phyloP scores from a whole-genome alignment of 2,329 filamentous ascomycete species.

The Xylaria sp. region DNA sequence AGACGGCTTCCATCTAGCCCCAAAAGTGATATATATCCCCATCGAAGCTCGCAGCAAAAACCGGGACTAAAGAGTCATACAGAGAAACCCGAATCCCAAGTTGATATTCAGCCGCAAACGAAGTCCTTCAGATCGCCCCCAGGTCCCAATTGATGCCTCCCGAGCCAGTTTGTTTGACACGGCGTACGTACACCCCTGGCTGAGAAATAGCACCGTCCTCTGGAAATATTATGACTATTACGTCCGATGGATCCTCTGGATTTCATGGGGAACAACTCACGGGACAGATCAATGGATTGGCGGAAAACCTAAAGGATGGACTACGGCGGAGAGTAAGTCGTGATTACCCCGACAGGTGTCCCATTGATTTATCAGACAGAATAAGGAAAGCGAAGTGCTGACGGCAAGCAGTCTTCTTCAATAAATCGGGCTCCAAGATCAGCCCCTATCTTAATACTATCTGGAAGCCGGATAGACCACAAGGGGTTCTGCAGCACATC shows the following conservation, averaged over 20 bases:
- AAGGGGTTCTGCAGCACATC: constrained; percentile 38
- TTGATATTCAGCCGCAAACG: constrained; percentile 26
- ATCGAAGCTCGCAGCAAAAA: not conserved
- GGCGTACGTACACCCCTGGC: constrained; percentile 50
- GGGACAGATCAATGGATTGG: constrained; percentile 54
- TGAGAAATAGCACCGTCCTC: constrained; percentile 46
- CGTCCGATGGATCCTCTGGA: constrained; percentile 46
- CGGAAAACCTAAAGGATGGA: constrained; percentile 43
- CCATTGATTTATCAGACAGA: not conserved
- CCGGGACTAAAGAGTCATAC: not conserved
- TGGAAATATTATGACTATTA: constrained; percentile 52
- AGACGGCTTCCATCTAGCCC: constrained; percentile 49
- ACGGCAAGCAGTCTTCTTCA: constrained; percentile 43
- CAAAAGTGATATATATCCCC: constrained; percentile 43
- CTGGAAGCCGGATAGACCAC: constrained; percentile 34
- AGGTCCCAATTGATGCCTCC: constrained; percentile 51
- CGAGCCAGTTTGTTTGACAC: constrained; percentile 55
- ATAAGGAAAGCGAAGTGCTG: not conserved
- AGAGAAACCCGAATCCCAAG: constrained; percentile 34
- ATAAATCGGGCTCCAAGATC: constrained; percentile 29
- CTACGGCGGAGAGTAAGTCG: constrained; percentile 27
- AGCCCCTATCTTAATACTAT: constrained; percentile 23
- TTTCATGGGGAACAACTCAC: constrained; percentile 48
- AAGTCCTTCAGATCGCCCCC: constrained; percentile 33
- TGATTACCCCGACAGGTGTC: not conserved